These are phyloP conservation scores for Fusarium sp. DNA, from an alignment of 2,329 filamentous ascomycete genomes.

Conservation along the genomic window DNA sequence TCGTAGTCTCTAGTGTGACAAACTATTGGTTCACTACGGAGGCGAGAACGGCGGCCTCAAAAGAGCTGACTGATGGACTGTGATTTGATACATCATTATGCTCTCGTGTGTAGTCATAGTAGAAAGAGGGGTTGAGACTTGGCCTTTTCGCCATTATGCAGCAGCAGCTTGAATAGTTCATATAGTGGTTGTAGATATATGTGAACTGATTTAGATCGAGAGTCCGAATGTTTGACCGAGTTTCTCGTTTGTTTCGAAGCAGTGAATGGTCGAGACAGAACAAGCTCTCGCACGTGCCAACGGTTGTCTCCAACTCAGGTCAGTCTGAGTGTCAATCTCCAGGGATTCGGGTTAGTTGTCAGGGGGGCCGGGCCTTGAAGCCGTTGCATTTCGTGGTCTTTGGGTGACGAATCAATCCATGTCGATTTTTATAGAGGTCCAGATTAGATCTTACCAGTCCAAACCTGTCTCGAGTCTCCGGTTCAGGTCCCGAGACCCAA, in stretches of 20 bases:
- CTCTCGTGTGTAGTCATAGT: constrained; percentile 11
- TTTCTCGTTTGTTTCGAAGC: constrained; percentile 14
- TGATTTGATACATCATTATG: constrained; percentile 28
- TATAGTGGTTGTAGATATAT: constrained; percentile 1
- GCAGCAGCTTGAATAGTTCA: not conserved
- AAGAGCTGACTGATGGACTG: not conserved
- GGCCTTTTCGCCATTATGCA: constrained; percentile 12
- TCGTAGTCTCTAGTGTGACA: constrained; percentile 5
- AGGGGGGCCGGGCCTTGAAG: constrained; percentile 16
- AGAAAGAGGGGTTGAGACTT: constrained; percentile 24
- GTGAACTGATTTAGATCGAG: constrained; percentile 5
- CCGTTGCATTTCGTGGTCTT: constrained; percentile 3
- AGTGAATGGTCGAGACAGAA: constrained; percentile 9
- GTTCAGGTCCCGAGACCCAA: constrained; percentile 26
- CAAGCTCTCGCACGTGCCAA: constrained; percentile 43
- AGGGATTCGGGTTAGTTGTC: constrained; percentile 18
- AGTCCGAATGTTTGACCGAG: constrained; percentile 24
- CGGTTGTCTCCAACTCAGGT: constrained; percentile 20
- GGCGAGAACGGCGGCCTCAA: constrained; percentile 28
- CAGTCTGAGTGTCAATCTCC: not conserved
- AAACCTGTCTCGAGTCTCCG: constrained; percentile 22
- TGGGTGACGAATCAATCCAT: constrained; percentile 12
- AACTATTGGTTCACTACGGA: constrained; percentile 18
- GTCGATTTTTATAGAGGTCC: not conserved
- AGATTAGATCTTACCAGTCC: constrained; percentile 17